Conservation (phyloP, 2,329 filamentous ascomycete species). For the Nothophoma quercina region DNA sequence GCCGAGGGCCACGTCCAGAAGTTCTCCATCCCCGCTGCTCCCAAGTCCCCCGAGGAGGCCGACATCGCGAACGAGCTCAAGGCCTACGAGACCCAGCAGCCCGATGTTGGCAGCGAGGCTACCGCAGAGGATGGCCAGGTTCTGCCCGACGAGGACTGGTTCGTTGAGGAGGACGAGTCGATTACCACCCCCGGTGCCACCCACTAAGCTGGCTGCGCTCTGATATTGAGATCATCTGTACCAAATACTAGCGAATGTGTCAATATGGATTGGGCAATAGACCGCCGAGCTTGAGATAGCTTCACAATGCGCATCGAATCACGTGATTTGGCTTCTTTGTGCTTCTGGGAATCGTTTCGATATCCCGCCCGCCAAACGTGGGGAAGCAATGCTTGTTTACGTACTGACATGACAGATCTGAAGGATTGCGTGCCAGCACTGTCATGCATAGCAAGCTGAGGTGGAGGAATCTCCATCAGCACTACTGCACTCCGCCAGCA, state of each 20-base stretch:
- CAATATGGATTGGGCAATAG: slow-evolving; percentile 43
- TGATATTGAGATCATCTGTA: slow-evolving; percentile 36
- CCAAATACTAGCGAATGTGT: slow-evolving; percentile 45
- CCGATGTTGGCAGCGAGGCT: slow-evolving; percentile 83
- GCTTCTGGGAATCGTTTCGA: not conserved
- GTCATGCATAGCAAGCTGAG: slow-evolving; percentile 1
- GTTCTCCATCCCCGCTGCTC: slow-evolving; percentile 81
- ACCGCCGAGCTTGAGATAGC: slow-evolving; percentile 20
- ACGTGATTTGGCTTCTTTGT: slow-evolving; percentile 27
- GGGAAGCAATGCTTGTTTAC: slow-evolving; percentile 8
- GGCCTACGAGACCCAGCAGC: slow-evolving; percentile 91
- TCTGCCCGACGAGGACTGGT: slow-evolving; percentile 76
- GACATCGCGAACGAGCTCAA: slow-evolving; percentile 91
- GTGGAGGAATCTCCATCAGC: not conserved
- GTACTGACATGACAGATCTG: slow-evolving; percentile 9
- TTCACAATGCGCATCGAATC: slow-evolving; percentile 13
- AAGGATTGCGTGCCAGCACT: slow-evolving; percentile 1
- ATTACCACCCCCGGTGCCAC: slow-evolving; percentile 51
- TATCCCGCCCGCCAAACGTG: not conserved
- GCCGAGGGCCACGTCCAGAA: slow-evolving; percentile 89
- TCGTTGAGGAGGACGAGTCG: slow-evolving; percentile 74
- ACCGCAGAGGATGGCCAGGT: slow-evolving; percentile 64
- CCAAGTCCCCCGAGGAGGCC: slow-evolving; percentile 89
- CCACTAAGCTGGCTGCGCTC: slow-evolving; percentile 33
- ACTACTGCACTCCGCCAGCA: slow-evolving; percentile 4